A percentile compares a stretch with the other conserved stretches of the same genome.
Conservation (phyloP, 768 basidiomycete genomes). For the Russula vinacea region DNA sequence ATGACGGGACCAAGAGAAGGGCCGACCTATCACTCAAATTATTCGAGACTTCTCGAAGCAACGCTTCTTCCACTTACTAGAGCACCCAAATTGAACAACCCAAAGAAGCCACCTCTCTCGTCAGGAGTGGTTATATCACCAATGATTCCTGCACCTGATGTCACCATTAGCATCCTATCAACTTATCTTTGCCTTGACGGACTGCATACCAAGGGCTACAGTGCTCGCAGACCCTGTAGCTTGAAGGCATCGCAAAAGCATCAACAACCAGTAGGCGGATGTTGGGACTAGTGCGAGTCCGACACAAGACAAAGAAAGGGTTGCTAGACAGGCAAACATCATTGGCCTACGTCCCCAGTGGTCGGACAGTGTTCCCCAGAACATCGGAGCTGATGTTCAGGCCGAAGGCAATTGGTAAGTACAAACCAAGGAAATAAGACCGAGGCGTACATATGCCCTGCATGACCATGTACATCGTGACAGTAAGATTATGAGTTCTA, state of each 20-base stretch:
- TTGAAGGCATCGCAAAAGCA: slow-evolving; percentile 78
- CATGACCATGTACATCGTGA: slow-evolving; percentile 72
- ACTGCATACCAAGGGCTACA: slow-evolving; percentile 58
- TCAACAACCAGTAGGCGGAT: slow-evolving; percentile 69
- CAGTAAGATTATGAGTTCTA: slow-evolving; percentile 72
- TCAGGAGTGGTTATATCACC: slow-evolving; percentile 70
- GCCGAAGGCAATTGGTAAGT: background rate
- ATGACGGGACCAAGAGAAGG: slow-evolving; percentile 44
- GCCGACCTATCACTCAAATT: slow-evolving; percentile 32
- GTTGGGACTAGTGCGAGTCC: slow-evolving; percentile 55
- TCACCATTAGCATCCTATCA: background rate
- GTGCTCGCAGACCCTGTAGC: slow-evolving; percentile 78
- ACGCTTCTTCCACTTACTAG: slow-evolving; percentile 42
- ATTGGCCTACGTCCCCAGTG: slow-evolving; percentile 60
- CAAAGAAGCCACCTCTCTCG: slow-evolving; percentile 74
- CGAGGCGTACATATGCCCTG: slow-evolving; percentile 54
- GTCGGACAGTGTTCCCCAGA: slow-evolving; percentile 72
- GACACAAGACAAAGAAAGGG: slow-evolving; percentile 67
- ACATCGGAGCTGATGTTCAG: slow-evolving; percentile 40
- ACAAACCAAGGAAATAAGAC: no score
- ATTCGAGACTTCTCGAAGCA: background rate
- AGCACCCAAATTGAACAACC: slow-evolving; percentile 63
- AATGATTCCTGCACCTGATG: slow-evolving; percentile 66
- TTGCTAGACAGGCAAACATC: slow-evolving; percentile 57
- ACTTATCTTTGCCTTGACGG: background rate